Evolutionary conservation across 192 early-diverging fungal species (phyloP).

Genomic region (Linnemannia zychae): DNA sequence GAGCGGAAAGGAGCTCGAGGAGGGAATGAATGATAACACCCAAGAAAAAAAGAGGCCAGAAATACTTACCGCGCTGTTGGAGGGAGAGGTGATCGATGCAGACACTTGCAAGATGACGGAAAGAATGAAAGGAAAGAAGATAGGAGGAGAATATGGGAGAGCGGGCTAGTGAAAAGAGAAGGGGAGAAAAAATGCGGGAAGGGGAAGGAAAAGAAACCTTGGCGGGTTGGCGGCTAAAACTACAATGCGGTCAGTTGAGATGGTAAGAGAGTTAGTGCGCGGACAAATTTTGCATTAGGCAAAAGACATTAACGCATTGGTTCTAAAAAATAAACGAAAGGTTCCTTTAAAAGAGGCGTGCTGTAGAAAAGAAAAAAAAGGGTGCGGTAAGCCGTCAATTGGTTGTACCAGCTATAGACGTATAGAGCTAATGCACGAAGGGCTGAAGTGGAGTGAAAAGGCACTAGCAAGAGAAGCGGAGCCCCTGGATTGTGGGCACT

Average conservation of each 20-base stretch:
- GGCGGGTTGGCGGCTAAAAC: background rate
- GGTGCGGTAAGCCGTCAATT: background rate
- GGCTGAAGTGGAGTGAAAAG: background rate
- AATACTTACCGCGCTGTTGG: slow-evolving; percentile 1
- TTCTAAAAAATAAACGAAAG: background rate
- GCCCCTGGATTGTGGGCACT: background rate
- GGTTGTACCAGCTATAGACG: background rate
- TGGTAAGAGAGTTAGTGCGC: background rate
- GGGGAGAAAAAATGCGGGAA: background rate
- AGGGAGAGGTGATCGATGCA: background rate
- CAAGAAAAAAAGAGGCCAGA: background rate
- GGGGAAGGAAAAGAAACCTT: background rate
- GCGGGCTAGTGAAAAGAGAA: background rate
- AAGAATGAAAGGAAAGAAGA: background rate
- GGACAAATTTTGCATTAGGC: background rate
- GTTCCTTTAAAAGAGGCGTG: background rate
- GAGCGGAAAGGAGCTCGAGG: background rate
- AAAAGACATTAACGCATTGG: background rate
- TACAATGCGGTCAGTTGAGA: background rate
- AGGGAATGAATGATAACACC: background rate
- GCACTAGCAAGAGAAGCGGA: background rate
- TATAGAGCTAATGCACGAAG: background rate
- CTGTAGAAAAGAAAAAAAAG: background rate
- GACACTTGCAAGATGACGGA: background rate
- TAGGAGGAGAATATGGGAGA: background rate